Base-by-base conservation (phyloP, 2,329 filamentous ascomycete species). In the Emmonsiellopsis sp. region DNA sequence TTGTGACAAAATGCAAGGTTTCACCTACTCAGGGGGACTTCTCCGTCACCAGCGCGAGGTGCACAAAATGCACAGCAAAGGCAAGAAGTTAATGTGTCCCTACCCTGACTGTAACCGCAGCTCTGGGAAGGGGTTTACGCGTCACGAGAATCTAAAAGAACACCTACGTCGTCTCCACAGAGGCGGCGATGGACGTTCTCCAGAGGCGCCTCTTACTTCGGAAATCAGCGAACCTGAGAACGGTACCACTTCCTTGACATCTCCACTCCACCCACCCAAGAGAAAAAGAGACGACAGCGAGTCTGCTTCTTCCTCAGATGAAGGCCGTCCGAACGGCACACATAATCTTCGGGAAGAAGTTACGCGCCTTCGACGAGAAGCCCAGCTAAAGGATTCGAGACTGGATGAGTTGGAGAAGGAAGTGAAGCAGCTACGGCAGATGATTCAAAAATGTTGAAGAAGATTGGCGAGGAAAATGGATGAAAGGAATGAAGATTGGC, bases 61-160 rank as follows among this genome's bases (percentile, higher is more conserved):
- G 0, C 92, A 97, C 70, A 84, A 85, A 68, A 89, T 92, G 72
- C 86, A 95, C 62, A 88, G 89, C 53, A 90, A 89, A 1, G 88
- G 90, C 8, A 90, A 91, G 68, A 90, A 94, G 57, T 79, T 95
- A 52, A 87, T 88, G 74, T 97, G 92, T 64, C 90, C 90, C 0
- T 87, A 92, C 63, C 70, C 77, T 39, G 89, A 88, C 65, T 97
- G 92, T 78, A 95, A 95, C 68, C 86, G 92, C 39, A 88, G 90
- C 64, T 84, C 82, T 0, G 91, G 89, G 57, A 88, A 89, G 63
- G 90, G 90, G 21, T 97, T 97, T 68, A 94, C 91, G 7, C 83
- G 92, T 49, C 87, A 91, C 64, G 92, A 97, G 71, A 97, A 97
- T 63, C 77, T 96, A 3, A 90, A 92, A 65, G 92, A 97, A 71